These are phyloP conservation scores for Globisporangium cederbergense DNA, from an alignment of 352 stramenopile genomes.

Conservation along the genomic window DNA sequence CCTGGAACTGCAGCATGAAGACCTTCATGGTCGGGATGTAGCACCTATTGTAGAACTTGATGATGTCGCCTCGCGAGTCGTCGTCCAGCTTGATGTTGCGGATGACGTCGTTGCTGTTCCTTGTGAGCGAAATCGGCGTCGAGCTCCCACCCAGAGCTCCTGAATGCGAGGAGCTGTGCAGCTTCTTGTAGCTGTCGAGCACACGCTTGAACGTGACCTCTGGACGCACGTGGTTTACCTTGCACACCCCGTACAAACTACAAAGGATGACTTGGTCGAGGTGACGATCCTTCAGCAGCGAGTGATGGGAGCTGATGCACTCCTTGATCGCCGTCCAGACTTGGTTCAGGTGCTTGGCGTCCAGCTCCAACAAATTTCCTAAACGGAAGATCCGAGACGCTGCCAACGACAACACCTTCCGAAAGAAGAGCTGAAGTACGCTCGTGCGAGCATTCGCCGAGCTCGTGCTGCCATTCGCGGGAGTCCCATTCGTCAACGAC, in stretches of 20 bases:
- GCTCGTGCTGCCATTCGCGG: constrained; percentile 4
- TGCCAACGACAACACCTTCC: constrained; percentile 81
- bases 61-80: constrained; percentile 71
- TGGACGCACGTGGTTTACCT: constrained; percentile 67
- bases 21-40: constrained; percentile 83
- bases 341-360: constrained; percentile 77
- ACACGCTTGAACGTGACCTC: constrained; percentile 79
- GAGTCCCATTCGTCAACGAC: constrained; percentile 15
- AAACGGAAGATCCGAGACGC: constrained; percentile 78
- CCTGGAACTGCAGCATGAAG: constrained; percentile 84
- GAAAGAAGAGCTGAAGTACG: constrained; percentile 83
- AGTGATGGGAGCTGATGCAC: constrained; percentile 59
- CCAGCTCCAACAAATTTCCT: constrained; percentile 61
- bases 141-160: constrained; percentile 22
- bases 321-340: constrained; percentile 87
- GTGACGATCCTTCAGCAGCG: constrained; percentile 68
- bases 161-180: constrained; percentile 34
- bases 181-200: constrained; percentile 72
- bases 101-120: constrained; percentile 62
- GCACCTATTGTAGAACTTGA: constrained; percentile 89
- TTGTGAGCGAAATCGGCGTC: constrained; percentile 26
- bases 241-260: constrained; percentile 83
- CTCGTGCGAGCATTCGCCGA: constrained; percentile 23
- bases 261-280: constrained; percentile 82
- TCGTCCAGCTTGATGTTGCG: constrained; percentile 75